Conservation (phyloP, 345 rosid species). For the Salix koriyanagi region DNA sequence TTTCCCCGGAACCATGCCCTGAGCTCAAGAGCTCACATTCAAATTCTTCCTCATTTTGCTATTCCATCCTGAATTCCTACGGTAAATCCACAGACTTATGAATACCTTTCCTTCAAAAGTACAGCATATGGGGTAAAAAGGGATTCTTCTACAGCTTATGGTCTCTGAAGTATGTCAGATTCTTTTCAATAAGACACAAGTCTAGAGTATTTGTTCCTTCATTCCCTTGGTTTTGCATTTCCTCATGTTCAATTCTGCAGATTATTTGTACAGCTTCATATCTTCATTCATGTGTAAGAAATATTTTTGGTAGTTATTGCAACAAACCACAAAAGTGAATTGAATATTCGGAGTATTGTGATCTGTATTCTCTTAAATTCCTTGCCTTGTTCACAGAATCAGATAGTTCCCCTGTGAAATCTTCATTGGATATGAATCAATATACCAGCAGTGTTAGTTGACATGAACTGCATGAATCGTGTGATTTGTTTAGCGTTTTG, state of each 20-base stretch:
- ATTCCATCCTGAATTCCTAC: slow-evolving; percentile 13
- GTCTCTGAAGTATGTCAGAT: slow-evolving; percentile 27
- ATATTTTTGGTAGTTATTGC: slow-evolving; percentile 44
- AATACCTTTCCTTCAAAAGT: slow-evolving; percentile 17
- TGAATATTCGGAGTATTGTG: neutral
- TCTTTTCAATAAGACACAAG: slow-evolving; percentile 52
- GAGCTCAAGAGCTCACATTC: slow-evolving; percentile 40
- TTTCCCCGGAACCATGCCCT: slow-evolving; percentile 61
- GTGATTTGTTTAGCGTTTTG: neutral
- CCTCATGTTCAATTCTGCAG: slow-evolving; percentile 33
- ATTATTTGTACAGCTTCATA: slow-evolving; percentile 72
- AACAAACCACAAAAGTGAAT: slow-evolving; percentile 16
- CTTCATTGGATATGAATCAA: neutral
- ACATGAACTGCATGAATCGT: neutral
- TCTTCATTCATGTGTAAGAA: slow-evolving; percentile 83
- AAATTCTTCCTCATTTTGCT: slow-evolving; percentile 36
- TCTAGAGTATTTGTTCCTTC: slow-evolving; percentile 34
- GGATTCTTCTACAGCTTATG: slow-evolving; percentile 26
- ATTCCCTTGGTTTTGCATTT: slow-evolving; percentile 18
- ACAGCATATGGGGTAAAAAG: slow-evolving; percentile 4
- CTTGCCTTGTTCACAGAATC: neutral
- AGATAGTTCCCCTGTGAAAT: neutral
- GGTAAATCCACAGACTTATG: slow-evolving; percentile 47
- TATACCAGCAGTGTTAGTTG: neutral
- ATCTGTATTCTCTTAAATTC: neutral